These are phyloP conservation scores for Fusarium sp. DNA, from an alignment of 2,329 filamentous ascomycete genomes.

Conservation along the genomic window DNA sequence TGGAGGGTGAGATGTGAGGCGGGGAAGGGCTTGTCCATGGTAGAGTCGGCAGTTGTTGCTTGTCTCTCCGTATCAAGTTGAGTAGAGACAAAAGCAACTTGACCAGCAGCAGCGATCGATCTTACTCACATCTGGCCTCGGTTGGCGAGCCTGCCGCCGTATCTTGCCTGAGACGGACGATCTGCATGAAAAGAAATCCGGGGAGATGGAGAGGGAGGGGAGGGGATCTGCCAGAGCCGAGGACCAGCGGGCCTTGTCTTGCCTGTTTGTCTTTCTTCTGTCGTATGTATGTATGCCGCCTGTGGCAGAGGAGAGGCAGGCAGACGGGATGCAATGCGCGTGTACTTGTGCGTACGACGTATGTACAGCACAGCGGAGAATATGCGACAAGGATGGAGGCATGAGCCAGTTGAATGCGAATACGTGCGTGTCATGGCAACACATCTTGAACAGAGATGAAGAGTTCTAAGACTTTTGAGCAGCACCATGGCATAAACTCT, in stretches of 20 bases:
- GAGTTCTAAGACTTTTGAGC: not conserved
- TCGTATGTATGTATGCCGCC: not conserved
- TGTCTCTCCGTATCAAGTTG: not conserved
- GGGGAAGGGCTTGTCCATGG: not conserved
- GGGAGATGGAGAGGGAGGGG: slow-evolving; percentile 27
- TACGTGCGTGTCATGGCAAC: slow-evolving; percentile 20
- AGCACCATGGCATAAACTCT: not conserved
- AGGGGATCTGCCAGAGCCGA: slow-evolving; percentile 15
- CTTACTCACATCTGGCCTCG: slow-evolving; percentile 12
- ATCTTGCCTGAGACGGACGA: slow-evolving; percentile 18
- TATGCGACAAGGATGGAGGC: not conserved
- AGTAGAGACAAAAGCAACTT: slow-evolving; percentile 4
- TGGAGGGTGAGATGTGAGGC: not conserved
- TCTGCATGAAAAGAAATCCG: slow-evolving; percentile 34
- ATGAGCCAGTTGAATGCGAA: slow-evolving; percentile 21
- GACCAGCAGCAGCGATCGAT: not conserved
- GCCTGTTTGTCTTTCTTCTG: slow-evolving; percentile 5
- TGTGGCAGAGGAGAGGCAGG: slow-evolving; percentile 10
- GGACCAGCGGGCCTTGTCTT: slow-evolving; percentile 11
- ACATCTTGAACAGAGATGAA: not conserved
- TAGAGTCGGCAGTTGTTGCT: not conserved
- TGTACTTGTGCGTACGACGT: not conserved
- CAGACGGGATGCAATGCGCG: not conserved
- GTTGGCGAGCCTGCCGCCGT: slow-evolving; percentile 25
- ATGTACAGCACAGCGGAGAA: slow-evolving; percentile 13